These are phyloP conservation scores for Pharus latifolius DNA, from an alignment of 176 grass and related monocot species.

Conservation along the genomic window DNA sequence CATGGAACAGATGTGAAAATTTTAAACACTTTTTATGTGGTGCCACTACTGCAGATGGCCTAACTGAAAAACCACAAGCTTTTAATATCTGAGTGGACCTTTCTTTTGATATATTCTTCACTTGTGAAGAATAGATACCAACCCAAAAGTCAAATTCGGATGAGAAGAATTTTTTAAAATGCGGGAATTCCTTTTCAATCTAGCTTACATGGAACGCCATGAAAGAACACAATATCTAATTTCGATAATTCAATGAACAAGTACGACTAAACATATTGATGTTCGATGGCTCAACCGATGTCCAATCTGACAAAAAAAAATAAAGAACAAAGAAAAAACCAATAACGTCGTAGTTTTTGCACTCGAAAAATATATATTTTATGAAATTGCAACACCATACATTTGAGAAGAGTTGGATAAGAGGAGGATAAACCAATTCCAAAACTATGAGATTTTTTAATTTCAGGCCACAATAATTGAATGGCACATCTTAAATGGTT, in stretches of 20 bases:
- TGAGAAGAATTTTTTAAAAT: background rate
- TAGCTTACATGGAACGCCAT: conserved; percentile 1
- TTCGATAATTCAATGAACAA: background rate
- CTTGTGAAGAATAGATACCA: conserved; percentile 9
- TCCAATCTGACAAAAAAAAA: background rate
- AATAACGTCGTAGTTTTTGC: no score
- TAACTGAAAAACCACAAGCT: no score
- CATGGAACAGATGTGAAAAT: no score
- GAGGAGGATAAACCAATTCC: background rate
- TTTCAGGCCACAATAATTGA: conserved; percentile 6
- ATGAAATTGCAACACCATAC: background rate
- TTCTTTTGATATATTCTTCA: background rate
- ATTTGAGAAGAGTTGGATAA: conserved; percentile 2
- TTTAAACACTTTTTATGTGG: no score
- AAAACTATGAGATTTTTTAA: background rate
- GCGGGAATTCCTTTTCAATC: background rate
- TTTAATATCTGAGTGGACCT: background rate
- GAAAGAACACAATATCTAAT: background rate
- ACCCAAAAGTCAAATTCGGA: background rate
- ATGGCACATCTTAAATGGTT: background rate
- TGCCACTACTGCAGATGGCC: no score
- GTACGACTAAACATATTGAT: background rate
- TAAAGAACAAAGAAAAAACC: background rate
- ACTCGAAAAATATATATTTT: no score
- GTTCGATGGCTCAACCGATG: background rate